Conservation (phyloP, 352 stramenopile species). For the Phytophthora foliorum region DNA sequence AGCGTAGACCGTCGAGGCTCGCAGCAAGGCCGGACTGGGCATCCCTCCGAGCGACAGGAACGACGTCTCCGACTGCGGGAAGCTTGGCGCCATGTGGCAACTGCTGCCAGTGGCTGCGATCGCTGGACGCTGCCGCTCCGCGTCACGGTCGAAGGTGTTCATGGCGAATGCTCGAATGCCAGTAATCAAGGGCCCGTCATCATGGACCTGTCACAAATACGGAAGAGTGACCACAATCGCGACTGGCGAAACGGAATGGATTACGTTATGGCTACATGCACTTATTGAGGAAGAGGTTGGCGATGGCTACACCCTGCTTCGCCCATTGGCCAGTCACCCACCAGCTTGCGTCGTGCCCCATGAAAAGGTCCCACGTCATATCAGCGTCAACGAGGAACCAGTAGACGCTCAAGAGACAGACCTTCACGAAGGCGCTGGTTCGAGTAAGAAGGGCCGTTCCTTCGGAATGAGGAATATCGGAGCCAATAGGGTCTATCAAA, state of each 20-base stretch:
- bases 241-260: slow-evolving; percentile 8
- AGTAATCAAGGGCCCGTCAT: slow-evolving; percentile 20
- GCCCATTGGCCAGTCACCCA: not conserved
- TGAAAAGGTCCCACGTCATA: not conserved
- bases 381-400: not conserved
- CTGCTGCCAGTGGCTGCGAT: not conserved
- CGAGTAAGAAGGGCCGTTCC: not conserved
- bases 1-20: not conserved
- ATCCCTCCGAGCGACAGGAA: slow-evolving; percentile 16
- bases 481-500: not conserved
- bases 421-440: not conserved
- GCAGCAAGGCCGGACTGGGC: slow-evolving; percentile 10
- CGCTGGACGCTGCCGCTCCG: not conserved
- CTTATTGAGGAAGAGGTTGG: not conserved
- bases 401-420: not conserved
- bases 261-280: not conserved
- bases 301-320: not conserved
- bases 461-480: not conserved
- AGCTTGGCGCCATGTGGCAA: slow-evolving; percentile 12
- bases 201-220: not conserved
- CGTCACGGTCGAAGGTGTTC: slow-evolving; percentile 16
- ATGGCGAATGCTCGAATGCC: slow-evolving; percentile 11
- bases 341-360: not conserved
- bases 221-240: not conserved
- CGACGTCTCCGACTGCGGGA: slow-evolving; percentile 18